Evolutionary conservation across 345 rosid species (phyloP), one percentile per base, ranked within the genome.

Genomic region (Syzygium jambos): DNA sequence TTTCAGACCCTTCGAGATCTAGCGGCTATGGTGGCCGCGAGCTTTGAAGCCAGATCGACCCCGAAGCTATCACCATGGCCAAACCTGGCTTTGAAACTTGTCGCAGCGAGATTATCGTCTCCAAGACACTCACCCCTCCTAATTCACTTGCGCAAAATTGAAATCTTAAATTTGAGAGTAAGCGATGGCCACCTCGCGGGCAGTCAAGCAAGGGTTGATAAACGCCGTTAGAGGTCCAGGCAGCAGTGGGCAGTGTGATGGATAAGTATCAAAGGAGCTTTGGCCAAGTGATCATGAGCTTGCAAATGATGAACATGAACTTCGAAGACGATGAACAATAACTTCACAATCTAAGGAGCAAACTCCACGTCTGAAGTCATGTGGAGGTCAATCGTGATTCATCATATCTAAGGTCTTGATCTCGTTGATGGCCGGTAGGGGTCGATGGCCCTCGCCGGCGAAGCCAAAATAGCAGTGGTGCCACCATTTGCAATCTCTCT

Each of bases 1-100:
- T 95, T 59, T 98, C 98, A 2, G 99, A 97, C 73, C 98, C 96
- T 98, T 86, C 93, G 29, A 57, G 65, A 57, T 57, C 2, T 57
- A 11, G 65, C 65, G 7, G 65, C 65, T 13, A 4, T 59, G 65
- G 65, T 7, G 73, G 34, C 73, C 38, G 0, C 27, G 68, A 59
- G 68, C 68, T 27, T 59, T 15, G n/a, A 59, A 59, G 68, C 5
- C 16, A 27, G n/a, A 59, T 59, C 30, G 68, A 59, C 68, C 16
- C 12, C 14, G 68, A 59, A 27, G 34, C 34, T 27, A 27, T 30
- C 6, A 30, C 68, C 16, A 59, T 59, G 68, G 30, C 30, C 17
- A 2, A 27, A n/a, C n/a, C 19, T n/a, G 73, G 34, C 34, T n/a
- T n/a, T 9, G 73, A 61, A 61, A 17, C 34, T n/a, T 6, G 34